Conservation (phyloP, 192 early-diverging fungal species). For the Dissophora ornata region DNA sequence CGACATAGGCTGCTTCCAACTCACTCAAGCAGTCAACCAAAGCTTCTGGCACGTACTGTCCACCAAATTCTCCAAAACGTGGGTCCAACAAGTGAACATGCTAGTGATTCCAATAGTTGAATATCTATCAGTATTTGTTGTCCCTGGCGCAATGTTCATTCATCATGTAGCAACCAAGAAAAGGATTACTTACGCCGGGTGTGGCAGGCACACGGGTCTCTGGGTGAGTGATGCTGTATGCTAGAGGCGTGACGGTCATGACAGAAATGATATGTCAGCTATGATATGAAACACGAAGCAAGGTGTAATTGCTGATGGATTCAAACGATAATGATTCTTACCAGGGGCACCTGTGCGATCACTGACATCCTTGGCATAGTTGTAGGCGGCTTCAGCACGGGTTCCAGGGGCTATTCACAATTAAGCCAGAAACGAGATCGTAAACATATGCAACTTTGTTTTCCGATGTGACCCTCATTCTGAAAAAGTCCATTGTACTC, state of each 20-base stretch:
- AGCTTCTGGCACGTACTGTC: slow-evolving; percentile 98
- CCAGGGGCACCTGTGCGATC: slow-evolving; percentile 50
- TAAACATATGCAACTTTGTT: no score
- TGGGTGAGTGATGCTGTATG: slow-evolving; percentile 29
- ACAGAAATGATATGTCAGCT: no score
- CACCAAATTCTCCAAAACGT: slow-evolving; percentile 96
- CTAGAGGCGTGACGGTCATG: no score
- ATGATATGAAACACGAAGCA: no score
- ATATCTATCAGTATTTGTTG: no score
- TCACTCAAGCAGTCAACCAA: slow-evolving; percentile 93
- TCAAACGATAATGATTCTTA: no score
- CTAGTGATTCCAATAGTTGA: slow-evolving; percentile 12
- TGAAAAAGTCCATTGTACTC: slow-evolving; percentile 1
- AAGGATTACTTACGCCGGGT: slow-evolving; percentile 41
- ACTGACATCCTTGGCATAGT: slow-evolving; percentile 61
- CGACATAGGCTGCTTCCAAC: slow-evolving; percentile 86
- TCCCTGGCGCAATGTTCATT: no score
- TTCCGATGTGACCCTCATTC: not conserved
- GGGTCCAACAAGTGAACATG: slow-evolving; percentile 70
- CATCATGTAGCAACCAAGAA: no score
- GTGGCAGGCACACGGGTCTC: slow-evolving; percentile 34
- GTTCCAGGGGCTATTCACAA: slow-evolving; percentile 37
- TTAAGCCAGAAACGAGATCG: not conserved
- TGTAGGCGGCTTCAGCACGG: slow-evolving; percentile 57
- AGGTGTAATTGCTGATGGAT: no score